These are phyloP conservation scores for Lachancea cidri DNA, from an alignment of 805 yeast species.

Conservation along the genomic window DNA sequence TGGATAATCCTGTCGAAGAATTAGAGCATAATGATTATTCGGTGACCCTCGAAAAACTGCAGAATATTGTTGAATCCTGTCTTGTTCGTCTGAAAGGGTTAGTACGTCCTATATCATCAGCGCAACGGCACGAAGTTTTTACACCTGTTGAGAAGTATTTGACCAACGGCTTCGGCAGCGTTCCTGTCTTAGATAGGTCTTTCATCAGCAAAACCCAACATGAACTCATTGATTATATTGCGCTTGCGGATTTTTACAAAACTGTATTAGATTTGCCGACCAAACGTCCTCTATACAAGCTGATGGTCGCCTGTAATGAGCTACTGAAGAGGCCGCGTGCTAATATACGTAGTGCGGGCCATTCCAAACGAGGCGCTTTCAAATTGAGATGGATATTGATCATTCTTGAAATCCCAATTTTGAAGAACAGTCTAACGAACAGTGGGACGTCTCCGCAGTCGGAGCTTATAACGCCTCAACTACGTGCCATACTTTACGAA, in stretches of 20 bases:
- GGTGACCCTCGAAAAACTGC: background rate
- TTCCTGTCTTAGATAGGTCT: slow-evolving; percentile 46
- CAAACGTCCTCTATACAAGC: slow-evolving; percentile 50
- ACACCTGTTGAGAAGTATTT: slow-evolving; percentile 49
- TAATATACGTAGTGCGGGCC: slow-evolving; percentile 34
- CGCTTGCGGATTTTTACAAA: slow-evolving; percentile 43
- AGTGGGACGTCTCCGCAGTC: slow-evolving; percentile 14
- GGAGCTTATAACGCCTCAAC: slow-evolving; percentile 41
- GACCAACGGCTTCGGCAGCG: slow-evolving; percentile 43
- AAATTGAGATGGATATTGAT: slow-evolving; percentile 58
- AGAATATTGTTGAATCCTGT: background rate
- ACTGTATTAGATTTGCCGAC: slow-evolving; percentile 50
- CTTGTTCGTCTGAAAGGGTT: background rate
- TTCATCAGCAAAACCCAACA: slow-evolving; percentile 35
- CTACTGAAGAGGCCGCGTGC: slow-evolving; percentile 48
- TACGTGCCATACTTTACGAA: slow-evolving; percentile 58
- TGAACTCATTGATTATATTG: slow-evolving; percentile 42
- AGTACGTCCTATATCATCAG: background rate
- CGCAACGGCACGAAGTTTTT: slow-evolving; percentile 30
- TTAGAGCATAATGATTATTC: background rate
- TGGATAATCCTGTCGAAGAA: background rate
- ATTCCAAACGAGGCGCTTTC: background rate
- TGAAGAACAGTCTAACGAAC: slow-evolving; percentile 42
- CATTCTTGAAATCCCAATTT: slow-evolving; percentile 62
- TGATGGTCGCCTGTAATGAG: slow-evolving; percentile 48